Evolutionary conservation across 1,139 yeast species (phyloP).

Genomic region (Protomyces gravidus): DNA sequence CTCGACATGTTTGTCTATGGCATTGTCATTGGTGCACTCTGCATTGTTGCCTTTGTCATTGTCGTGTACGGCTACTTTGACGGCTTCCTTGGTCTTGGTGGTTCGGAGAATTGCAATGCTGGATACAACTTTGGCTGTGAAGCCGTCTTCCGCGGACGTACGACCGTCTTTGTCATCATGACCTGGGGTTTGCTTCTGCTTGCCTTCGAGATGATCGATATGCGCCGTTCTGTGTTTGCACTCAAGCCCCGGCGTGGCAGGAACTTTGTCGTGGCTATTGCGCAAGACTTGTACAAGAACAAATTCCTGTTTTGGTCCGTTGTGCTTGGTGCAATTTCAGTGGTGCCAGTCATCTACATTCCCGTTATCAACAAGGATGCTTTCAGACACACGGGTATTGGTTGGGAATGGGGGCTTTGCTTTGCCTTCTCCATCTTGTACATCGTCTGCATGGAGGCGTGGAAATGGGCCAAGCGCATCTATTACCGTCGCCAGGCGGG

Average conservation of each 20-base stretch:
- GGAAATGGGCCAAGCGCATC: constrained; percentile 34
- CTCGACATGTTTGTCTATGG: constrained; percentile 75
- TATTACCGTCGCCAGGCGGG: constrained; percentile 19
- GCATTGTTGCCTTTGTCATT: constrained; percentile 63
- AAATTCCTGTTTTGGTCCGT: constrained; percentile 82
- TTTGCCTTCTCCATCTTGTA: constrained; percentile 52
- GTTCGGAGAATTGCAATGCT: constrained; percentile 50
- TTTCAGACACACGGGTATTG: constrained; percentile 67
- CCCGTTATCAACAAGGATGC: constrained; percentile 80
- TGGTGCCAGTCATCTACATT: constrained; percentile 79
- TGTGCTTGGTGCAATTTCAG: constrained; percentile 62
- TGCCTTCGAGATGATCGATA: constrained; percentile 88
- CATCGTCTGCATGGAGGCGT: constrained; percentile 32
- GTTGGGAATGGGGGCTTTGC: constrained; percentile 81
- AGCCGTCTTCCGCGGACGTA: constrained; percentile 71
- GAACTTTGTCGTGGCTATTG: constrained; percentile 1
- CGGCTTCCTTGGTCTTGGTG: constrained; percentile 57
- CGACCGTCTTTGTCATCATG: constrained; percentile 77
- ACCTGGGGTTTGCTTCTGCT: constrained; percentile 84
- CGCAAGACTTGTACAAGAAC: constrained; percentile 43
- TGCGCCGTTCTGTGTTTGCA: constrained; percentile 47
- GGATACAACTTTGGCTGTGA: constrained; percentile 49
- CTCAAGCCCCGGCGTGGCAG: constrained; percentile 27
- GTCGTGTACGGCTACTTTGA: constrained; percentile 61
- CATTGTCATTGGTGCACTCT: constrained; percentile 64